phyloP scores from a whole-genome alignment of 2,329 filamentous ascomycete genomes.

The Stachybotrys chlorohalonatus region DNA sequence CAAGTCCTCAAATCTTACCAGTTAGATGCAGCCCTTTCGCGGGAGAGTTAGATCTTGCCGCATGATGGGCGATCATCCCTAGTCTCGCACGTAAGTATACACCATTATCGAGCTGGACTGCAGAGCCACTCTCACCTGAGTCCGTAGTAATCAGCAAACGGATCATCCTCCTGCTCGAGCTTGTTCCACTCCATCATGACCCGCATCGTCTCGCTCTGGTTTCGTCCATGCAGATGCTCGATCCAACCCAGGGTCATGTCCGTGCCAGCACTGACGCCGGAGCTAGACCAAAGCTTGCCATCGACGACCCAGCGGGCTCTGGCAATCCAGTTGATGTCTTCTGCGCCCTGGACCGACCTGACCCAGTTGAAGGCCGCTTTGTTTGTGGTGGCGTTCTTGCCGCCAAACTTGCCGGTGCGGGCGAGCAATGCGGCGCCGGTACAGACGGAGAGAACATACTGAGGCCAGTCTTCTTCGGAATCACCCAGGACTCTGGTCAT shows the following conservation, averaged over 20 bases:
- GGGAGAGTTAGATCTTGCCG: too few relatives aligned
- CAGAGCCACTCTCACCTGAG: neutral
- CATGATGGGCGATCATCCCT: too few relatives aligned
- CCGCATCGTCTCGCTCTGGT: conserved; percentile 8
- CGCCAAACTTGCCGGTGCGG: neutral
- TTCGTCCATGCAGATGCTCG: conserved; percentile 39
- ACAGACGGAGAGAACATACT: neutral
- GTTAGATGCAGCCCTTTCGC: too few relatives aligned
- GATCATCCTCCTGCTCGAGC: conserved; percentile 3
- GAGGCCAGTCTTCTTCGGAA: neutral
- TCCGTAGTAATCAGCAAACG: conserved; percentile 2
- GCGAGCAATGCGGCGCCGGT: neutral
- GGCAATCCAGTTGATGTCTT: conserved; percentile 38
- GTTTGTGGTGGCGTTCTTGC: neutral
- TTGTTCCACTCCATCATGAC: conserved; percentile 6
- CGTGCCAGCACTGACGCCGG: conserved; percentile 51
- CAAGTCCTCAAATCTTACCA: too few relatives aligned
- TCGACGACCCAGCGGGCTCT: conserved; percentile 50
- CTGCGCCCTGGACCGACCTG: neutral
- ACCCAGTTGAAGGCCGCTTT: neutral
- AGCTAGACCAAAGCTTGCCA: conserved; percentile 48
- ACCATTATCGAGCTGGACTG: too few relatives aligned
- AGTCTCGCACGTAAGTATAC: too few relatives aligned
- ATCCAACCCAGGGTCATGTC: conserved; percentile 53
- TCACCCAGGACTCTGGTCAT: conserved; percentile 11